phyloP scores from a whole-genome alignment of 1,284 basidiomycete genomes.

The Peniophora sp. region DNA sequence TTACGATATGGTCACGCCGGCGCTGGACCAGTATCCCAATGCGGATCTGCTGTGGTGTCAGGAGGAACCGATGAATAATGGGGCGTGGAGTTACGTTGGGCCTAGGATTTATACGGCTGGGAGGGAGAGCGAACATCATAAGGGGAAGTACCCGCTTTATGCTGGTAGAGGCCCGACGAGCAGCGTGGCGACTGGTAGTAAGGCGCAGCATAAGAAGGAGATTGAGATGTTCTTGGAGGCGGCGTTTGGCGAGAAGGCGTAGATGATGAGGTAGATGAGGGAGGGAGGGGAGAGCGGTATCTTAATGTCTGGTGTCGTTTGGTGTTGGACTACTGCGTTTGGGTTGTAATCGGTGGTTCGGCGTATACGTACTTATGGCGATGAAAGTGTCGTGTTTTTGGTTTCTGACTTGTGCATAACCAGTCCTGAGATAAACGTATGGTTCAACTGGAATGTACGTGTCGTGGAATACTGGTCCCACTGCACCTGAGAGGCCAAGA shows the following conservation, averaged over 20 bases:
- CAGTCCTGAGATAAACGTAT: too few relatives aligned
- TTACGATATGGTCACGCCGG: conserved; percentile 86
- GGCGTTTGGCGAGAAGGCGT: conserved; percentile 33
- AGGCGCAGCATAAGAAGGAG: conserved; percentile 85
- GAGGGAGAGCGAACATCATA: conserved; percentile 84
- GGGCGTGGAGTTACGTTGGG: conserved; percentile 89
- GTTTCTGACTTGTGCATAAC: too few relatives aligned
- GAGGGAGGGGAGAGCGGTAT: too few relatives aligned
- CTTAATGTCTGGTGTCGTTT: too few relatives aligned
- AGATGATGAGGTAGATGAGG: too few relatives aligned
- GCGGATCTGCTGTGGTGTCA: conserved; percentile 90
- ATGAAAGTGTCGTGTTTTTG: too few relatives aligned
- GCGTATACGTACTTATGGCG: too few relatives aligned
- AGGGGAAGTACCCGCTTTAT: conserved; percentile 81
- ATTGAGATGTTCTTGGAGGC: conserved; percentile 63
- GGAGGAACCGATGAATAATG: conserved; percentile 90
- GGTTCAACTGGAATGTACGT: too few relatives aligned
- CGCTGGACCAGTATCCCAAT: conserved; percentile 95
- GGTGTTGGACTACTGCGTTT: too few relatives aligned
- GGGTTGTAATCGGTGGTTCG: too few relatives aligned
- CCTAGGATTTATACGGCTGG: conserved; percentile 82
- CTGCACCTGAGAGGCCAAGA: too few relatives aligned
- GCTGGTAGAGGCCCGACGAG: conserved; percentile 84
- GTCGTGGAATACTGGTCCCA: too few relatives aligned
- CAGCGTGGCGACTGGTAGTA: conserved; percentile 87